Percentiles rank a stretch among this genome's conserved stretches.
Evolutionary conservation across 176 grass and related monocot genomes (phyloP).

Genomic region (Echinochloa phyllopogon): DNA sequence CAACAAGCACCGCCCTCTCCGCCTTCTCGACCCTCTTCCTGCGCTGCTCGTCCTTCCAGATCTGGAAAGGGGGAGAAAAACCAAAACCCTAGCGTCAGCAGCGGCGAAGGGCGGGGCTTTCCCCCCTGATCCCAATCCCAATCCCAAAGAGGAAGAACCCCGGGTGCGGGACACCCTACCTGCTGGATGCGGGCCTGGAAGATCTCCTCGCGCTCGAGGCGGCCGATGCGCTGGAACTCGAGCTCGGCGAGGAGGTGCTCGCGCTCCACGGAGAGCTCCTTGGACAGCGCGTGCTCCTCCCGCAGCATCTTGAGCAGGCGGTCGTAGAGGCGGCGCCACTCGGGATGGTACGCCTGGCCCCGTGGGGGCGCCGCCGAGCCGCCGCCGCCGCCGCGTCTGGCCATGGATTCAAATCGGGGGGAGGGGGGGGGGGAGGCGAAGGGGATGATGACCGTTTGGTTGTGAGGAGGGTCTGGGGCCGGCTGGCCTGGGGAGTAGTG

Average conservation of each 20-base stretch:
- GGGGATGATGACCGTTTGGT: neutral
- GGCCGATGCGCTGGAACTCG: slow-evolving; percentile 39
- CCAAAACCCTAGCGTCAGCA: slow-evolving; percentile 29
- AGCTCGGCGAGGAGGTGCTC: slow-evolving; percentile 38
- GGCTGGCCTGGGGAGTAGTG: too few relatives aligned
- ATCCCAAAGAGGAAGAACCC: neutral
- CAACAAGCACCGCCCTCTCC: slow-evolving; percentile 28
- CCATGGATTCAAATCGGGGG: slow-evolving; percentile 33
- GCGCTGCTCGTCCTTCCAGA: slow-evolving; percentile 17
- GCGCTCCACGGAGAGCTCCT: slow-evolving; percentile 41
- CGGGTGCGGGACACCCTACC: neutral
- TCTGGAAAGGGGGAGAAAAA: slow-evolving; percentile 2
- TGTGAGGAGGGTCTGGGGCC: neutral
- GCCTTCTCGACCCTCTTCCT: slow-evolving; percentile 15
- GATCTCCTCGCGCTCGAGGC: slow-evolving; percentile 17
- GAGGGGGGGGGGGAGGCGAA: neutral
- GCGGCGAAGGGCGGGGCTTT: neutral
- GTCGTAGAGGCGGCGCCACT: slow-evolving; percentile 47
- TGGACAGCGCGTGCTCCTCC: slow-evolving; percentile 37
- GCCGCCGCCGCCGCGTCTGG: slow-evolving; percentile 2
- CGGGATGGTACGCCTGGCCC: neutral
- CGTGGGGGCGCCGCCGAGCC: neutral
- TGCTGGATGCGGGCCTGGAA: slow-evolving; percentile 9
- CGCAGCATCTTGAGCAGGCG: slow-evolving; percentile 45
- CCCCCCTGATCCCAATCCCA: neutral